These are phyloP conservation scores for Paxillus involutus DNA, from an alignment of 768 basidiomycete genomes.

Conservation along the genomic window DNA sequence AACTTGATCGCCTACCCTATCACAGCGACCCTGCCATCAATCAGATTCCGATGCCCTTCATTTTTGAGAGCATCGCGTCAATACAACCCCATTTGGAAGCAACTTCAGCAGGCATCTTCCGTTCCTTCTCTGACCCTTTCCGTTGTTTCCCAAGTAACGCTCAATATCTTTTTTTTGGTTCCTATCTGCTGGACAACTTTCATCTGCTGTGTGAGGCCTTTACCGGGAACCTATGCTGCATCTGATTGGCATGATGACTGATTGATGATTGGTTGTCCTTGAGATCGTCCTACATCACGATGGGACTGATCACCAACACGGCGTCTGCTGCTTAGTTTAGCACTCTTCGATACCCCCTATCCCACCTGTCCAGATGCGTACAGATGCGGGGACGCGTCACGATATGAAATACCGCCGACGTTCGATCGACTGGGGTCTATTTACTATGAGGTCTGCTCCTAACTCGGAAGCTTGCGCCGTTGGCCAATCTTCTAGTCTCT, in stretches of 20 bases:
- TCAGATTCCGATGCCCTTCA: constrained; percentile 32
- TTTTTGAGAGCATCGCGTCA: constrained; percentile 3
- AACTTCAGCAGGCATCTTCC: constrained; percentile 13
- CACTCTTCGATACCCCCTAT: background rate
- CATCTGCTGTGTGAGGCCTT: background rate
- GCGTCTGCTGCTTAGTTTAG: constrained; percentile 10
- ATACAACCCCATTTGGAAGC: constrained; percentile 8
- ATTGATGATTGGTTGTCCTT: constrained; percentile 17
- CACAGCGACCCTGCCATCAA: constrained; percentile 36
- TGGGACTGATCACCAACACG: background rate
- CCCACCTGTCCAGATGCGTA: constrained; percentile 15
- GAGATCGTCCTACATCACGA: background rate
- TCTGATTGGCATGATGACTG: constrained; percentile 4
- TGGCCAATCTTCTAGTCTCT: constrained; percentile 16
- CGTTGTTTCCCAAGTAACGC: background rate
- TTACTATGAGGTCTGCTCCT: background rate
- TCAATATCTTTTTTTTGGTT: background rate
- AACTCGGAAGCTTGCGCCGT: background rate
- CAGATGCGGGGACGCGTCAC: constrained; percentile 16
- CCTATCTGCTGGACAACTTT: background rate
- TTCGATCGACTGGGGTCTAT: constrained; percentile 10
- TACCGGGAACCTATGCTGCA: background rate
- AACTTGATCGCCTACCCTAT: constrained; percentile 39
- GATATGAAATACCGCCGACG: constrained; percentile 18
- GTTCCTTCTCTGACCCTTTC: constrained; percentile 1